A percentile compares a stretch with the other conserved stretches of the same genome.
Evolutionary conservation across 306 rosid genomes (phyloP).

Genomic region (Rosa chinensis): DNA sequence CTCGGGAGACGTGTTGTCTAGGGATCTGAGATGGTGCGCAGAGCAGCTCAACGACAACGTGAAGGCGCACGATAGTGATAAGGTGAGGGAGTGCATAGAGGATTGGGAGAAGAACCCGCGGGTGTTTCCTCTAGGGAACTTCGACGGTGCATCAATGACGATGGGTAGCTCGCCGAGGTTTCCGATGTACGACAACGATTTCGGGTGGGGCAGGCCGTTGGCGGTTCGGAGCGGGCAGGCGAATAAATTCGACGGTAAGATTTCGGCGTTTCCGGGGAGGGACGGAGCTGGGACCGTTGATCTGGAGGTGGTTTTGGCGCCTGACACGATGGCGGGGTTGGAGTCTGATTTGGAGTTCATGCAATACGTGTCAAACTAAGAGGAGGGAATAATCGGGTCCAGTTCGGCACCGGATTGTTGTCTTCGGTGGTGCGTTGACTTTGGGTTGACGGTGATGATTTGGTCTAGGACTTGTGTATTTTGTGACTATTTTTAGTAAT

Average conservation of each 20-base stretch:
- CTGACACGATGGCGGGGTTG: conserved; percentile 66
- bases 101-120: conserved; percentile 79
- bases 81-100: conserved; percentile 54
- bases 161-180: conserved; percentile 95
- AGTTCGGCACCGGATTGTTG: background rate
- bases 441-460: background rate
- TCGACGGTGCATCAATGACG: conserved; percentile 77
- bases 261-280: conserved; percentile 76
- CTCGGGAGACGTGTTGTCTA: conserved; percentile 45
- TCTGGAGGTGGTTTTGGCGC: conserved; percentile 76
- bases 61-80: conserved; percentile 54
- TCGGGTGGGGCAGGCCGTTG: conserved; percentile 83
- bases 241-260: conserved; percentile 57
- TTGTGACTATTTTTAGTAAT: background rate
- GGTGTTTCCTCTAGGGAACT: conserved; percentile 81
- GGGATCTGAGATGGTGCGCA: conserved; percentile 78
- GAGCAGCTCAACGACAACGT: conserved; percentile 63
- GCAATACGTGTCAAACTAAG: conserved; percentile 46
- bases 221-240: conserved; percentile 84
- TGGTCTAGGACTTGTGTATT: background rate
- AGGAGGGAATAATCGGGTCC: background rate
- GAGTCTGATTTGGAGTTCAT: conserved; percentile 81
- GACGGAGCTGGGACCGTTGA: conserved; percentile 75
- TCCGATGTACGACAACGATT: conserved; percentile 77
- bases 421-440: background rate